Evolutionary conservation across 2,329 filamentous ascomycete genomes (phyloP), one percentile per base, ranked within the genome.

Genomic region (Epichloe uncinata): DNA sequence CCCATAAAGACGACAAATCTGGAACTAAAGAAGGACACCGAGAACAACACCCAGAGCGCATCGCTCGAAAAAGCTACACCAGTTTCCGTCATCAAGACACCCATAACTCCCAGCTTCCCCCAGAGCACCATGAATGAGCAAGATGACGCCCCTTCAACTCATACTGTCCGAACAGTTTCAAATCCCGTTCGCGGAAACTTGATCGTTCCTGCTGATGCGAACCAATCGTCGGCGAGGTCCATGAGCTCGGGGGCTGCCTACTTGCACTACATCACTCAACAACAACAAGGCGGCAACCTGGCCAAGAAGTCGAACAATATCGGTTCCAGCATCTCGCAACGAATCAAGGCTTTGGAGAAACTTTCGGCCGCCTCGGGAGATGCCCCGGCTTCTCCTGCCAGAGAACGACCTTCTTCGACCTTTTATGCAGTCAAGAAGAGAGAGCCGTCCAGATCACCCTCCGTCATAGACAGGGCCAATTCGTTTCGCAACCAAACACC

Each of bases 281-380:
- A 79, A 57, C 66, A 71, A 33, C 64, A 62, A 42, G 66, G 66
- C 13, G 63, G 76, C 13, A 74, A 75, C 47, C 61, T 84, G 46
- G 70, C 75, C 44, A 65, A 63, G 50, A 94, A 90, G 63, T 75
- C 83, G 56, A 50, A 45, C 36, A 93, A 87, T 59, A 78, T 97
- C 22, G 90, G 88, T 7, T 89, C 86, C 8, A 89, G 87, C 57
- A 96, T 98, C 53, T 94, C 91, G 3, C 87, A 91, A 64, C 84
- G 93, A 41, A 97, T 97, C 64, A 94, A 95, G 66, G 89, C 90
- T 6, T 73, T 98, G 48, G 87, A 95, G 62, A 90, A 88, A 65
- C 75, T 93, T 56, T 75, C 82, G 52, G 67, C 74, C 9, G 54
- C 62, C 50, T 54, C 57, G 9, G 58, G 53, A 4, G 66, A 66